Evolutionary conservation across 306 rosid species (phyloP).

Genomic region (Pterocarpus santalinus): DNA sequence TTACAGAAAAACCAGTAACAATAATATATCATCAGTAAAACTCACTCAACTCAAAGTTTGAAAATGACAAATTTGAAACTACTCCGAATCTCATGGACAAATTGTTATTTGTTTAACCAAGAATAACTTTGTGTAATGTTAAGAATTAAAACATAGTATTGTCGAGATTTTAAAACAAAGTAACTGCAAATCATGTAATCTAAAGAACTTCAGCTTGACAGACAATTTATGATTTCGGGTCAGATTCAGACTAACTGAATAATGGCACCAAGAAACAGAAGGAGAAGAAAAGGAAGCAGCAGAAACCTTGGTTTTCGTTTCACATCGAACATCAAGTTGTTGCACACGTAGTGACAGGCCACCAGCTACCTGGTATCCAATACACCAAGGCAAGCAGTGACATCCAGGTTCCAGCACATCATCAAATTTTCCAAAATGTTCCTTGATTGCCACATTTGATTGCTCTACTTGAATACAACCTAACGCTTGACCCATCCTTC

Average conservation of each 20-base stretch:
- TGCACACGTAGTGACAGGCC: constrained; percentile 56
- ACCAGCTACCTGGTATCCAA: constrained; percentile 55
- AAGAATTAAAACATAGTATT: too few species aligned
- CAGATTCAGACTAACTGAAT: background rate
- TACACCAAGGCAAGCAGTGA: constrained; percentile 65
- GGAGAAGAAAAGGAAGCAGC: constrained; percentile 1
- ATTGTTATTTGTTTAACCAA: too few species aligned
- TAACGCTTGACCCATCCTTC: constrained; percentile 6
- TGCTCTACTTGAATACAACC: constrained; percentile 1
- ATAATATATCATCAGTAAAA: background rate
- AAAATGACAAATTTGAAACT: too few species aligned
- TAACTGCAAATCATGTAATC: background rate
- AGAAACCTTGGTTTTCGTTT: constrained; percentile 65
- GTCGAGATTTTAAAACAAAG: background rate
- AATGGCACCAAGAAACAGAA: background rate
- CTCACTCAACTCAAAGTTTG: background rate
- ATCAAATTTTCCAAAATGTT: constrained; percentile 54
- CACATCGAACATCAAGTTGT: constrained; percentile 60
- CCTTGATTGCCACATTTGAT: constrained; percentile 44
- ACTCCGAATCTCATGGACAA: background rate
- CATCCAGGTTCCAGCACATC: constrained; percentile 61
- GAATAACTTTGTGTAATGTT: background rate
- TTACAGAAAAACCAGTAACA: background rate
- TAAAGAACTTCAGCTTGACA: background rate
- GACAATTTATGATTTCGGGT: too few species aligned